phyloP scores from a whole-genome alignment of 306 rosid genomes.

The Vigna hirtella region DNA sequence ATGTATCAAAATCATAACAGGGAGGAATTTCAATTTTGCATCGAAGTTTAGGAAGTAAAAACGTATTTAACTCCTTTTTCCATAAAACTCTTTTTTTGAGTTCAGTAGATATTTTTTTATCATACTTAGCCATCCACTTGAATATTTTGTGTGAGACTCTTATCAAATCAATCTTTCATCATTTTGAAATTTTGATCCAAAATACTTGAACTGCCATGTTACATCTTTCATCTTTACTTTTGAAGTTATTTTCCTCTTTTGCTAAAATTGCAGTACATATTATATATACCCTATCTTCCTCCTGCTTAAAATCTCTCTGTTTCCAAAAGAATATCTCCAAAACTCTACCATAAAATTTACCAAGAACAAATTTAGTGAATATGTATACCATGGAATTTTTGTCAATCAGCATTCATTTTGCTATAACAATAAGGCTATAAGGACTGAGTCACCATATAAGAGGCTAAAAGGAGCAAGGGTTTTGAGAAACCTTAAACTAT shows the following conservation, averaged over 20 bases:
- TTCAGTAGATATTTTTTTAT: no score
- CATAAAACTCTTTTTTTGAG: background rate
- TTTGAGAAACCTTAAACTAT: background rate
- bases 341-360: background rate
- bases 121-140: background rate
- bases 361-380: conserved; percentile 2
- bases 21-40: no score
- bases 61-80: no score
- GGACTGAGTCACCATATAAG: conserved; percentile 1
- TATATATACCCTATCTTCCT: no score
- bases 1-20: no score
- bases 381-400: conserved; percentile 15
- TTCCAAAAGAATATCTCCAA: background rate
- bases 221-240: background rate
- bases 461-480: background rate
- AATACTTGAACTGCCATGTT: background rate
- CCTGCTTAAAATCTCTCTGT: background rate
- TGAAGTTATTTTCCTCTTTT: background rate
- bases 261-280: no score
- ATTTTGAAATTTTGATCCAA: no score
- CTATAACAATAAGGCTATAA: background rate
- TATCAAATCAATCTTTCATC: background rate
- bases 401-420: background rate
- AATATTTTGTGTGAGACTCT: no score
- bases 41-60: no score